phyloP scores from a whole-genome alignment of 2,329 filamentous ascomycete species.

The Scortechinia acanthostroma region DNA sequence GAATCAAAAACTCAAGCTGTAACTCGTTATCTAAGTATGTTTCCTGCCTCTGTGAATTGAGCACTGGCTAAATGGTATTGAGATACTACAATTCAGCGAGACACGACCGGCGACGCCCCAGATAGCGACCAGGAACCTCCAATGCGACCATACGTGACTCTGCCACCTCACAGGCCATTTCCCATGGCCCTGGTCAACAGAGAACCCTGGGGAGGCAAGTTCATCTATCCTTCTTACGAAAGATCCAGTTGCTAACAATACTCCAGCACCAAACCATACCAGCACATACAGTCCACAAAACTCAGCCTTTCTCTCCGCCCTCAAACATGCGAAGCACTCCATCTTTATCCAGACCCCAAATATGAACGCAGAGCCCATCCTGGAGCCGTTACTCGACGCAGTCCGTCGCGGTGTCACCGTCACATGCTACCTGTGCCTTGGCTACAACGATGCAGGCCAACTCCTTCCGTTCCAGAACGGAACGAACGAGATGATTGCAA shows the following conservation, averaged over 20 bases:
- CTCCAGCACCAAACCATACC: conserved; percentile 32
- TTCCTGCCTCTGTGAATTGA: neutral
- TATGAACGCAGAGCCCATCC: conserved; percentile 46
- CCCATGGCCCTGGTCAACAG: conserved; percentile 50
- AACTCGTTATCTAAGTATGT: conserved; percentile 36
- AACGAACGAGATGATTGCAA: conserved; percentile 50
- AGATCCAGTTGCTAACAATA: neutral
- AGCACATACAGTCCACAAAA: conserved; percentile 49
- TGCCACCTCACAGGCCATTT: conserved; percentile 34
- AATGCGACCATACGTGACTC: conserved; percentile 43
- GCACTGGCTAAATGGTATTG: neutral
- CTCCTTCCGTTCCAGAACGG: conserved; percentile 52
- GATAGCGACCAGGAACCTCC: conserved; percentile 27
- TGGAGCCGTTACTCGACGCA: conserved; percentile 40
- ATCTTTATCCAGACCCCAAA: conserved; percentile 58
- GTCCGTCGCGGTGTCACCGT: conserved; percentile 42
- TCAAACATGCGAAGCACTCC: conserved; percentile 38
- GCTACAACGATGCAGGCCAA: conserved; percentile 57
- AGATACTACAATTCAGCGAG: conserved; percentile 30
- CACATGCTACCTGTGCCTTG: conserved; percentile 48
- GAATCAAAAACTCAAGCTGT: conserved; percentile 36
- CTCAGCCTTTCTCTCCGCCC: conserved; percentile 44
- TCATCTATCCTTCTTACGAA: neutral
- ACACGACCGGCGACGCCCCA: conserved; percentile 31
- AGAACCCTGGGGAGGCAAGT: conserved; percentile 37